phyloP scores from a whole-genome alignment of 768 basidiomycete species.

The Boletus speciosus region DNA sequence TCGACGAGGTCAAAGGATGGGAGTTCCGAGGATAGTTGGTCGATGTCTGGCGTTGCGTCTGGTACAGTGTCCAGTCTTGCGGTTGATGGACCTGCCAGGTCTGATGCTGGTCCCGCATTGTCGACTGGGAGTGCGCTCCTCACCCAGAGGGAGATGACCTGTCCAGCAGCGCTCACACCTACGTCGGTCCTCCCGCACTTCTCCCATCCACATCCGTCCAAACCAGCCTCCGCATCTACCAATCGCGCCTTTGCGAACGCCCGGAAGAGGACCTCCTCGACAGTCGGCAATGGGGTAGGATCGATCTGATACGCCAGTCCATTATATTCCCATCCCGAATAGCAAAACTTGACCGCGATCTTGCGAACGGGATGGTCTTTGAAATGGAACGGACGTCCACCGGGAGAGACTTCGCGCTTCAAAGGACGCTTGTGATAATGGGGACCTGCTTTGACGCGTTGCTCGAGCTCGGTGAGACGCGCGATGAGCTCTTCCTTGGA shows the following conservation, averaged over 20 bases:
- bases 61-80: background rate
- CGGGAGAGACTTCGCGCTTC: conserved; percentile 17
- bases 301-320: conserved; percentile 81
- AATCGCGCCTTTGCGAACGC: conserved; percentile 76
- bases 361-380: conserved; percentile 71
- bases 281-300: conserved; percentile 77
- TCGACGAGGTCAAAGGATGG: conserved; percentile 35
- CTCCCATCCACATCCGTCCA: conserved; percentile 88
- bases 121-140: conserved; percentile 54
- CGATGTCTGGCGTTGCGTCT: conserved; percentile 2
- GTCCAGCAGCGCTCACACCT: conserved; percentile 91
- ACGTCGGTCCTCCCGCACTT: conserved; percentile 92
- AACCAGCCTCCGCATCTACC: conserved; percentile 67
- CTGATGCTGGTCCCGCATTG: conserved; percentile 2
- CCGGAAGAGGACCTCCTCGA: conserved; percentile 81
- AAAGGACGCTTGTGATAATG: conserved; percentile 5
- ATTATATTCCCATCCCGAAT: conserved; percentile 88
- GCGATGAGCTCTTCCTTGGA: conserved; percentile 70
- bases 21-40: conserved; percentile 6
- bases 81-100: background rate
- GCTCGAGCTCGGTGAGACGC: conserved; percentile 56
- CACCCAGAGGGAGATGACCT: conserved; percentile 91
- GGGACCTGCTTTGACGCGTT: conserved; percentile 10
- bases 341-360: conserved; percentile 91
- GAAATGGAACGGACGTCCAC: conserved; percentile 57